phyloP scores from a whole-genome alignment of 495 filamentous ascomycete species.

The Penicillium bialowiezense region DNA sequence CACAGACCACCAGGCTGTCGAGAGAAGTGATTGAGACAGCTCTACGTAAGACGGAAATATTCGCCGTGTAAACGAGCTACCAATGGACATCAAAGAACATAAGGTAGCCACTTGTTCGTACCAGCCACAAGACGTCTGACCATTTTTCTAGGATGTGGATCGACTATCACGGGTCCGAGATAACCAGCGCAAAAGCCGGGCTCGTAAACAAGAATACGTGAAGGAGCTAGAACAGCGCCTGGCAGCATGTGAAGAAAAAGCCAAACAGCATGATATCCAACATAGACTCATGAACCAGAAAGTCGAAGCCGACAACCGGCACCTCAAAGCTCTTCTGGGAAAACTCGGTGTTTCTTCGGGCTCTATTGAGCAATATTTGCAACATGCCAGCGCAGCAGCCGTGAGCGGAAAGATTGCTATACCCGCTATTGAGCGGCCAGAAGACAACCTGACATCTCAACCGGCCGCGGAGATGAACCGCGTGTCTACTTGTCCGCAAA shows the following conservation, averaged over 20 bases:
- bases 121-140: slow-evolving; percentile 9
- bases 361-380: slow-evolving; percentile 31
- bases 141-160: slow-evolving; percentile 25
- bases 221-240: slow-evolving; percentile 65
- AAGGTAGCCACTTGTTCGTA: background rate
- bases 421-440: slow-evolving; percentile 25
- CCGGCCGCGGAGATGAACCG: background rate
- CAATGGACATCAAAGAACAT: slow-evolving; percentile 1
- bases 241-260: slow-evolving; percentile 51
- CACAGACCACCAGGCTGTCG: too few relatives aligned
- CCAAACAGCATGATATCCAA: slow-evolving; percentile 34
- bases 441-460: background rate
- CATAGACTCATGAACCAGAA: slow-evolving; percentile 36
- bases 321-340: slow-evolving; percentile 26
- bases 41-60: too few relatives aligned
- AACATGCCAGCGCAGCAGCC: slow-evolving; percentile 13
- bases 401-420: slow-evolving; percentile 38
- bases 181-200: slow-evolving; percentile 78
- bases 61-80: background rate
- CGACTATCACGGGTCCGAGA: slow-evolving; percentile 56
- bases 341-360: slow-evolving; percentile 24
- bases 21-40: too few relatives aligned
- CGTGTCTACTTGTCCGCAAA: background rate
- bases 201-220: slow-evolving; percentile 72
- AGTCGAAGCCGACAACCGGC: slow-evolving; percentile 38